A percentile compares a stretch with the other conserved stretches of the same genome.
Evolutionary conservation across 208 protist species (phyloP).

Genomic region (Trypanosoma cruzi): DNA sequence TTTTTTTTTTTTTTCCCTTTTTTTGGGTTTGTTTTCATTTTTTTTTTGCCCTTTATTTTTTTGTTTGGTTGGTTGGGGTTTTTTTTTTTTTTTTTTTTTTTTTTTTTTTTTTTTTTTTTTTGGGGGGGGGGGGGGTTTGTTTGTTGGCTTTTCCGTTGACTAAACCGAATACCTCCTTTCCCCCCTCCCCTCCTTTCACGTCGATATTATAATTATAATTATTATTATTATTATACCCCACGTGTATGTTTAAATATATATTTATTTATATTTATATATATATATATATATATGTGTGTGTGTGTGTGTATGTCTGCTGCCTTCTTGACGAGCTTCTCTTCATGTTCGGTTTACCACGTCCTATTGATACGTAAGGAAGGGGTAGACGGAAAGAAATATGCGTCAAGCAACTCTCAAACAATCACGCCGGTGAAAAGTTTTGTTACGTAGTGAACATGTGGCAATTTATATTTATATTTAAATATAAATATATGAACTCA

Average conservation of each 20-base stretch:
- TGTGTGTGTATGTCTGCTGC: neutral
- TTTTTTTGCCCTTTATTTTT: conserved; percentile 19
- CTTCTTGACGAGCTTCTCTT: neutral
- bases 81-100: conserved; percentile 18
- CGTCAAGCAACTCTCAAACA: too few relatives aligned
- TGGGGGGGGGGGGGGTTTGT: too few relatives aligned
- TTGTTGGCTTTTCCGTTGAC: too few relatives aligned
- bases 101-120: conserved; percentile 23
- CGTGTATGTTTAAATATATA: neutral
- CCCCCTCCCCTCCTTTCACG: neutral
- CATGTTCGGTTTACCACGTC: neutral
- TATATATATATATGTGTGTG: conserved; percentile 11
- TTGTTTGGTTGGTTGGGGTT: neutral
- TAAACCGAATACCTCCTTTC: too few relatives aligned
- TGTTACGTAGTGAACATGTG: neutral
- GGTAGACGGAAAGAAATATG: neutral
- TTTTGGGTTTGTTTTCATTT: conserved; percentile 9
- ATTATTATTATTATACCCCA: neutral
- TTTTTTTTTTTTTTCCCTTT: conserved; percentile 14
- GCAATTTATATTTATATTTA: neutral
- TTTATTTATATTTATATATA: neutral
- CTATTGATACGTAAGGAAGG: neutral
- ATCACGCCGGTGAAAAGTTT: too few relatives aligned
- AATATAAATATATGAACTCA: too few relatives aligned
- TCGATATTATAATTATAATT: neutral